Percentiles rank a stretch among this genome's conserved stretches.
Evolutionary conservation across 805 yeast genomes (phyloP).

Genomic region (Lachancea meyersii): DNA sequence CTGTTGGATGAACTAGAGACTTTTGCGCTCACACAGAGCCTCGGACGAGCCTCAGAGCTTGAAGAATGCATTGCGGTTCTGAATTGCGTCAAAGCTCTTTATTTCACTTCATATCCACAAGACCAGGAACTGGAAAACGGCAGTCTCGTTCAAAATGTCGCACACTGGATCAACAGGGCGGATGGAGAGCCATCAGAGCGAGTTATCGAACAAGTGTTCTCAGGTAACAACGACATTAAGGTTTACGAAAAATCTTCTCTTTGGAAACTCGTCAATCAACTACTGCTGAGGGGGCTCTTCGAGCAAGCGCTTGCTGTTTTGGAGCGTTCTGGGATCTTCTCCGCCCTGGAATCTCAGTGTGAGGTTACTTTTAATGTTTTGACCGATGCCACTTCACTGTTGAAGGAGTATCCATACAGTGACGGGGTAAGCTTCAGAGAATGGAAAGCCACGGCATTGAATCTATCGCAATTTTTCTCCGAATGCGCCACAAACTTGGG

Average conservation of each 20-base stretch:
- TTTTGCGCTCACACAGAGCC: conserved; percentile 29
- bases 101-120: conserved; percentile 25
- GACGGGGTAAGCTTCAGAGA: conserved; percentile 31
- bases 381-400: conserved; percentile 30
- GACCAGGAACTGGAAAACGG: conserved; percentile 7
- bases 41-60: conserved; percentile 32
- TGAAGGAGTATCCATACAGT: conserved; percentile 34
- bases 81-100: conserved; percentile 51
- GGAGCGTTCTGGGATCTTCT: conserved; percentile 21
- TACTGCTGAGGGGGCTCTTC: conserved; percentile 57
- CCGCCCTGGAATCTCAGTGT: conserved; percentile 18
- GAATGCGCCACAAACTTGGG: conserved; percentile 21
- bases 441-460: conserved; percentile 34
- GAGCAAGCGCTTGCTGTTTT: conserved; percentile 42
- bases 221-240: conserved; percentile 42
- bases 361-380: conserved; percentile 26
- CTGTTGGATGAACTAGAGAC: conserved; percentile 32
- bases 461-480: conserved; percentile 22
- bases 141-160: conserved; percentile 35
- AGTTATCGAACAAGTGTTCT: conserved; percentile 39
- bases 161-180: conserved; percentile 63
- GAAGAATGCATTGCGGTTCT: conserved; percentile 47
- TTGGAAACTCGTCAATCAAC: conserved; percentile 56
- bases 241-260: conserved; percentile 38
- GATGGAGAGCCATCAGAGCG: conserved; percentile 60